A percentile compares a stretch with the other conserved stretches of the same genome.
Conservation (phyloP, 2,329 filamentous ascomycete genomes). For the Ophiostoma ips region DNA sequence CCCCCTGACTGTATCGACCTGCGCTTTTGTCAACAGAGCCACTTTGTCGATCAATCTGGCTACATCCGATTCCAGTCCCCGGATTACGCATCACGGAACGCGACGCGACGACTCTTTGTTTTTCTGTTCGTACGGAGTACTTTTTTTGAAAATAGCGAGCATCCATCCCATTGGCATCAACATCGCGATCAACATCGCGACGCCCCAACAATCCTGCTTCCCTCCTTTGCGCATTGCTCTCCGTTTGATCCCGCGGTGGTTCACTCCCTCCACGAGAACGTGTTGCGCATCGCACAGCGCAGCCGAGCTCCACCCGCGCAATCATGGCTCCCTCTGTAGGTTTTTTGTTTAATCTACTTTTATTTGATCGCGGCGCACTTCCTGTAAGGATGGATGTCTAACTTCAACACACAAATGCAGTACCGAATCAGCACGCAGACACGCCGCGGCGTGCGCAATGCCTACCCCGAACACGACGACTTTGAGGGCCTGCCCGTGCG, state of each 20-base stretch:
- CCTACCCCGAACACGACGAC: slow-evolving; percentile 46
- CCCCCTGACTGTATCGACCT: background rate
- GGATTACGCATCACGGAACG: too few relatives aligned
- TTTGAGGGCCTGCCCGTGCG: slow-evolving; percentile 69
- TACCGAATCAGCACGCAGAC: slow-evolving; percentile 26
- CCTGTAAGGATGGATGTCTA: too few relatives aligned
- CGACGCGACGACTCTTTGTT: background rate
- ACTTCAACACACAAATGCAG: too few relatives aligned
- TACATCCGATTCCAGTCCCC: background rate
- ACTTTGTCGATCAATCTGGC: background rate
- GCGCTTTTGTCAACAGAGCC: background rate
- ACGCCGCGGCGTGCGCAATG: slow-evolving; percentile 41
- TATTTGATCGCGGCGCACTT: background rate
- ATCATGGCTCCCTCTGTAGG: slow-evolving; percentile 6
- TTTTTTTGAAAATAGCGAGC: background rate
- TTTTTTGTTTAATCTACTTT: background rate
- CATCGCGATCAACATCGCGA: too few relatives aligned
- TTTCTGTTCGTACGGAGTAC: too few relatives aligned
- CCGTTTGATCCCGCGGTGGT: too few relatives aligned
- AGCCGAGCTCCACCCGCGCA: background rate
- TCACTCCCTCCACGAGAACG: background rate
- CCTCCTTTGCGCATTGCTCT: too few relatives aligned
- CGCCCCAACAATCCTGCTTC: too few relatives aligned
- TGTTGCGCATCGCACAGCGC: background rate
- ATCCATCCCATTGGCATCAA: background rate